Evolutionary conservation across 2,329 filamentous ascomycete genomes (phyloP), one percentile per base, ranked within the genome.

Genomic region (Paraconiothyrium sp.): DNA sequence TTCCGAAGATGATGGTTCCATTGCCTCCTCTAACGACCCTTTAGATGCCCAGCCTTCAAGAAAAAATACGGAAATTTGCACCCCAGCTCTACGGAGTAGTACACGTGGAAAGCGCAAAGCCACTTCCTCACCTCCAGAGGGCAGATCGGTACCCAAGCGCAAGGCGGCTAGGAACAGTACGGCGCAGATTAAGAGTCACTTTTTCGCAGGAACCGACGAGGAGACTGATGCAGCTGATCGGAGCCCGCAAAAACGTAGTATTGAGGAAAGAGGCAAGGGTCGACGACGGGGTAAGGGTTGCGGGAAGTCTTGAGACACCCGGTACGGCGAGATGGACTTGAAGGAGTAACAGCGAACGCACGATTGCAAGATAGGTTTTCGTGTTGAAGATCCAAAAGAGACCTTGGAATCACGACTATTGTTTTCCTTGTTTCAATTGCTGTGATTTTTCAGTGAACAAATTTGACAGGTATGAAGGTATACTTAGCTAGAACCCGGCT

Each of bases 111-210:
- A 63, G 22, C 54, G 50, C 4, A 62, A 66, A n/a, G 41, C 32
- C 14, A 41, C 63, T 5, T 49, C 65, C 13, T 58, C 59, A 20
- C 61, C 62, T 7, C 61, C 57, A n/a, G 43, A 54, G 0, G 37
- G 63, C 0, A 70, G 72, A 20, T 58, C 65, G 39, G 62, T 62
- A 14, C 70, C 71, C 4, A 74, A 67, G 57, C 70, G 74, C 44
- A 66, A 65, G 44, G 69, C 72, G 5, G 71, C 72, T 11, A 62
- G 66, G n/a, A 69, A 73, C 51, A 75, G 71, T 46, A 67, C 71
- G 52, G 69, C 66, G n/a, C 67, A 67, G 41, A 67, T 77, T 22
- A 76, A 72, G 57, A 77, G 74, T 51, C 74, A 77, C 52, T 77
- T 73, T 39, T 77, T 77, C 58, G 72, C 69, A 11, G 65, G 54